Percentiles rank a stretch among this genome's conserved stretches.
Evolutionary conservation across 257 asterid species (phyloP).

Genomic region (Solanum chilense): DNA sequence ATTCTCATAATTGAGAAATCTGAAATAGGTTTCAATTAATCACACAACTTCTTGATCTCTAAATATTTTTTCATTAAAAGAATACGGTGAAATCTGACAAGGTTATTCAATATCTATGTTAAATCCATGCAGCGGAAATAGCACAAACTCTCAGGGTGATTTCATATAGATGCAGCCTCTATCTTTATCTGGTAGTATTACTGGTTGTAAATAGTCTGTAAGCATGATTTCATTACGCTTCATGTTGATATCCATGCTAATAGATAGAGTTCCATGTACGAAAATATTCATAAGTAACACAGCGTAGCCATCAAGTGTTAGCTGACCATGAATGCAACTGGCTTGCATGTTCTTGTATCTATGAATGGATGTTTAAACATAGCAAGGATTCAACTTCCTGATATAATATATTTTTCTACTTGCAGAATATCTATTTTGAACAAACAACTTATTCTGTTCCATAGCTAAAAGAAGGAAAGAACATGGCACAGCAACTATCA

Average conservation of each 20-base stretch:
- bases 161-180: neutral
- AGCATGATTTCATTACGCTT: neutral
- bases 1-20: neutral
- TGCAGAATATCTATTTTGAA: neutral
- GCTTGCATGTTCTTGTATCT: neutral
- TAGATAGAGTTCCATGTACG: neutral
- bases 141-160: neutral
- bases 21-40: neutral
- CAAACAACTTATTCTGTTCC: neutral
- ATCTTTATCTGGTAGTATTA: neutral
- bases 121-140: no score
- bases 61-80: neutral
- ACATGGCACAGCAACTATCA: conserved; percentile 29
- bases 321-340: neutral
- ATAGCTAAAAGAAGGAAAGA: conserved; percentile 17
- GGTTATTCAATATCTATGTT: neutral
- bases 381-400: neutral
- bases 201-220: neutral
- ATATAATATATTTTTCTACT: neutral
- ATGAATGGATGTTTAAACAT: neutral
- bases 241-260: neutral
- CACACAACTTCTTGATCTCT: neutral
- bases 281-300: neutral
- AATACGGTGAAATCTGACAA: neutral
- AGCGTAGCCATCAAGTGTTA: neutral